phyloP scores from a whole-genome alignment of 805 yeast species.

The Candida nonsorbophila region DNA sequence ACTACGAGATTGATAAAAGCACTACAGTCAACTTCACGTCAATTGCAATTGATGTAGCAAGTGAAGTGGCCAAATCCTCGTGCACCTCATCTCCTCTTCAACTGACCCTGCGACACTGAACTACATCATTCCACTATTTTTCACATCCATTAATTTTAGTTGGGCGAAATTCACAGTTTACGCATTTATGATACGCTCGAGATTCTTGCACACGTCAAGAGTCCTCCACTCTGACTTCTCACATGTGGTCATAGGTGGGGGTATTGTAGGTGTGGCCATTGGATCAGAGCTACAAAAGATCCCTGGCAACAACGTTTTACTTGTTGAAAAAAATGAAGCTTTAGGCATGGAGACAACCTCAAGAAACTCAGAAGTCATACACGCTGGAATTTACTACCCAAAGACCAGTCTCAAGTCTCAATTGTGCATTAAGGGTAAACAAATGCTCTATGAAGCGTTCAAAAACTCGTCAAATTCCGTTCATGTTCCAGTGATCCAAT shows the following conservation, averaged over 20 bases:
- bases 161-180: too few species aligned
- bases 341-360: constrained; percentile 80
- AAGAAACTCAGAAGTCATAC: constrained; percentile 90
- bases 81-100: too few species aligned
- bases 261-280: constrained; percentile 77
- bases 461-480: constrained; percentile 16
- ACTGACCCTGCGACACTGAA: too few species aligned
- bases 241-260: constrained; percentile 78
- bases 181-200: too few species aligned
- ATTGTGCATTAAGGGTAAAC: constrained; percentile 73
- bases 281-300: constrained; percentile 58
- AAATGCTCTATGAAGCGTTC: constrained; percentile 56
- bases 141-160: too few species aligned
- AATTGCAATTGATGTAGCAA: too few species aligned
- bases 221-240: constrained; percentile 42
- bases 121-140: too few species aligned
- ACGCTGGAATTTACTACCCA: constrained; percentile 86
- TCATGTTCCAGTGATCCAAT: constrained; percentile 48
- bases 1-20: too few species aligned
- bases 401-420: constrained; percentile 57
- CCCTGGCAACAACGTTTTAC: constrained; percentile 46
- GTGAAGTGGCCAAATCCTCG: too few species aligned
- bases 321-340: constrained; percentile 63
- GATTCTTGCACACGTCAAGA: constrained; percentile 1
- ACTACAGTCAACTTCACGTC: too few species aligned